These are phyloP conservation scores for Lipomyces yamanashiensis DNA, from an alignment of 805 yeast species.

Conservation along the genomic window DNA sequence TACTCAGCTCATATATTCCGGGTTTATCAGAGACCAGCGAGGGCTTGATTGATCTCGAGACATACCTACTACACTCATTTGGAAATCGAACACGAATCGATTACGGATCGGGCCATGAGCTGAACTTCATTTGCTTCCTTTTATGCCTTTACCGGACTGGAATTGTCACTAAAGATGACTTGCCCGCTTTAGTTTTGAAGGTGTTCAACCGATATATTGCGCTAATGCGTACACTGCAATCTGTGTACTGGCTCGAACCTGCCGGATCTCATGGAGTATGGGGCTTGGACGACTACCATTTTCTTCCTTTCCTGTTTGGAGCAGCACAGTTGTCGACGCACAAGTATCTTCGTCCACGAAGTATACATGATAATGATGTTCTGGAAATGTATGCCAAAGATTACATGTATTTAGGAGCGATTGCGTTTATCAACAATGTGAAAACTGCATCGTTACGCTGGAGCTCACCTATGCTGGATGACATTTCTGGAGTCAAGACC, in stretches of 20 bases:
- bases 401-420: constrained; percentile 87
- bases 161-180: constrained; percentile 22
- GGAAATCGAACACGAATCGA: constrained; percentile 88
- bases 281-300: constrained; percentile 98
- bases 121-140: constrained; percentile 75
- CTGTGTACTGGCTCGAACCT: constrained; percentile 84
- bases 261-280: constrained; percentile 99
- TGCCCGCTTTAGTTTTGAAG: constrained; percentile 58
- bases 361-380: constrained; percentile 82
- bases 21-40: not conserved
- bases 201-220: constrained; percentile 70
- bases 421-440: constrained; percentile 76
- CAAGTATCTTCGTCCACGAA: constrained; percentile 73
- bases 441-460: constrained; percentile 84
- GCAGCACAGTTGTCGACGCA: constrained; percentile 73
- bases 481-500: constrained; percentile 84
- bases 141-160: constrained; percentile 51
- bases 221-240: constrained; percentile 76
- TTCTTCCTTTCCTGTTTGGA: constrained; percentile 84
- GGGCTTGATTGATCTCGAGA: constrained; percentile 51
- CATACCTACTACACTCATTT: constrained; percentile 74
- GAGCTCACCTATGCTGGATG: constrained; percentile 98
- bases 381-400: constrained; percentile 76
- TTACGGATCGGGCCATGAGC: constrained; percentile 97
- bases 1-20: not conserved